These are phyloP conservation scores for Aspergillus sp. DNA, from an alignment of 2,329 filamentous ascomycete genomes.

Conservation along the genomic window DNA sequence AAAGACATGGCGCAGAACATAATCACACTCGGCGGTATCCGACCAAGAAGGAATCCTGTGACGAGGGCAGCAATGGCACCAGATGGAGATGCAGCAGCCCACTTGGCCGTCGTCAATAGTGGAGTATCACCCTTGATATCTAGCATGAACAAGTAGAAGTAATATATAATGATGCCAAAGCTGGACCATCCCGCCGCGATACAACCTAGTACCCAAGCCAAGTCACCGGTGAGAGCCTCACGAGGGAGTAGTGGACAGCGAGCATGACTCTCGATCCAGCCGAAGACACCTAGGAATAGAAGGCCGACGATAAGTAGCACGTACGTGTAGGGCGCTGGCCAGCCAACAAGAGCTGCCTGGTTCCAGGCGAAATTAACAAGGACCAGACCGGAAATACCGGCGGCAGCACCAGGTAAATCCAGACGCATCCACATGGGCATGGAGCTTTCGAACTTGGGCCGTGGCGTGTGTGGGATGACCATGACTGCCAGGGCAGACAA, in stretches of 20 bases:
- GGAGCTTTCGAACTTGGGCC: not conserved
- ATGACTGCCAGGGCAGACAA: slow-evolving; percentile 35
- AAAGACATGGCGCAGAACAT: too few species aligned
- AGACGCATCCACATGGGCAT: slow-evolving; percentile 1
- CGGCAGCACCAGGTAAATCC: slow-evolving; percentile 41
- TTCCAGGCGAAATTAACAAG: slow-evolving; percentile 69
- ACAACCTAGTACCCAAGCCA: too few species aligned
- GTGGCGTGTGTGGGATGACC: slow-evolving; percentile 16
- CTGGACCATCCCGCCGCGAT: slow-evolving; percentile 48
- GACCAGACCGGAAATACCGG: slow-evolving; percentile 56
- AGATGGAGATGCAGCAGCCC: slow-evolving; percentile 24
- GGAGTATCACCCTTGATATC: not conserved
- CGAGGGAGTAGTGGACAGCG: slow-evolving; percentile 45
- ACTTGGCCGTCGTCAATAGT: slow-evolving; percentile 29
- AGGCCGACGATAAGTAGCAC: slow-evolving; percentile 58
- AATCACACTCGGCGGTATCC: too few species aligned
- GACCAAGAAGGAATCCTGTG: slow-evolving; percentile 16
- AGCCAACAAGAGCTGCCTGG: slow-evolving; percentile 60
- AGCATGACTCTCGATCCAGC: slow-evolving; percentile 31
- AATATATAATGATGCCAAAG: slow-evolving; percentile 57
- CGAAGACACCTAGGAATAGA: slow-evolving; percentile 54
- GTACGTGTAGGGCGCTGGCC: slow-evolving; percentile 56
- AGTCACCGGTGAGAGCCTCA: too few species aligned
- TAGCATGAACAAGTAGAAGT: slow-evolving; percentile 51
- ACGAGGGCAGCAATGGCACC: slow-evolving; percentile 29